phyloP scores from a whole-genome alignment of 225 moss, liverwort and hornwort genomes.

The Thuidium tamariscinum region DNA sequence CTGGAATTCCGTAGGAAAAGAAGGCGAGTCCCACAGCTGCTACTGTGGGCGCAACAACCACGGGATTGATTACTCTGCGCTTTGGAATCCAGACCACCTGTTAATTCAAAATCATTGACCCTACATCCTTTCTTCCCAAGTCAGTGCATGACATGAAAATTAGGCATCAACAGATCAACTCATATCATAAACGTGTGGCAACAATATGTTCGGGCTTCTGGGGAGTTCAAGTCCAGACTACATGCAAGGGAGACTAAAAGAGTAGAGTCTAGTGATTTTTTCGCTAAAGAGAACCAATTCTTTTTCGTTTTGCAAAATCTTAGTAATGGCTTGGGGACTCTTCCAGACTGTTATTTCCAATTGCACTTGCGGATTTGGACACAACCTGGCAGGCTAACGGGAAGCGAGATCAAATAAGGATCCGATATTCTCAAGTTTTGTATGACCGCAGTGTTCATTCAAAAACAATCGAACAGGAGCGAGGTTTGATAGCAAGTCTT shows the following conservation, averaged over 20 bases:
- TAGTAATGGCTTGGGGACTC: background rate
- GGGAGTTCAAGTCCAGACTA: background rate
- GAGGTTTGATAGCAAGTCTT: background rate
- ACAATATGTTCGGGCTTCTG: background rate
- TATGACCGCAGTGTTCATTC: background rate
- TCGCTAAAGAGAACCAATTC: background rate
- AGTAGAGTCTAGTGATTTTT: background rate
- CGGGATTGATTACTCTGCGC: slow-evolving; percentile 80
- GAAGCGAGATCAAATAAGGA: background rate
- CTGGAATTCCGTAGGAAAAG: slow-evolving; percentile 77
- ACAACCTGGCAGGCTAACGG: background rate
- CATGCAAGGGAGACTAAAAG: background rate
- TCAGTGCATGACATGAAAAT: background rate
- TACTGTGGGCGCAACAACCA: slow-evolving; percentile 87
- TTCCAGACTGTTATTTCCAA: background rate
- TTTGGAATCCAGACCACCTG: background rate
- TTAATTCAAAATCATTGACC: background rate
- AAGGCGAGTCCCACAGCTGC: slow-evolving; percentile 86
- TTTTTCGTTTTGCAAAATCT: background rate
- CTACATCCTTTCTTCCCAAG: background rate
- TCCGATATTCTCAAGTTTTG: background rate
- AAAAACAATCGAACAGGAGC: background rate
- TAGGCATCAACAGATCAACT: background rate
- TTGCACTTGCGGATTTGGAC: background rate
- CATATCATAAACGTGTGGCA: background rate